These are phyloP conservation scores for Trichosanthes cucumerina DNA, from an alignment of 306 rosid species.

Conservation along the genomic window DNA sequence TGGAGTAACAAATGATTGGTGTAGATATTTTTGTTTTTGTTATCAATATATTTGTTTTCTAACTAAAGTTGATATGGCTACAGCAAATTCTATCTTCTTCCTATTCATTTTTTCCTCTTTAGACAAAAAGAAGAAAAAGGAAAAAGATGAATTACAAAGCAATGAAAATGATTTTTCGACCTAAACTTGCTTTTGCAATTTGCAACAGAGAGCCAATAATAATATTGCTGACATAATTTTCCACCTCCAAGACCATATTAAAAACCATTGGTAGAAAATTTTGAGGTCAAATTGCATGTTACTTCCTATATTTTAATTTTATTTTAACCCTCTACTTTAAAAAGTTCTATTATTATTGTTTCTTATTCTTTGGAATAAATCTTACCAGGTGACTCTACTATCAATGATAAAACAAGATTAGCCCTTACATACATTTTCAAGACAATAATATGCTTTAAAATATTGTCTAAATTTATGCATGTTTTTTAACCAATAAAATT, in stretches of 20 bases:
- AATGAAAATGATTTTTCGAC: neutral
- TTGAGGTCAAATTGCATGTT: neutral
- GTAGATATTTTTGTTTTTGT: neutral
- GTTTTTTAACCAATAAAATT: too few species aligned
- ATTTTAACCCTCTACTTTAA: too few species aligned
- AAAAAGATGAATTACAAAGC: neutral
- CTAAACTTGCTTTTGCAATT: conserved; percentile 6
- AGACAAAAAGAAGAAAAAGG: neutral
- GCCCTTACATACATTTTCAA: too few species aligned
- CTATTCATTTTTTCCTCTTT: neutral
- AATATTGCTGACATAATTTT: conserved; percentile 4
- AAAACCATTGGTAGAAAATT: neutral
- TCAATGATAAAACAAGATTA: too few species aligned
- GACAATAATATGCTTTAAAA: too few species aligned
- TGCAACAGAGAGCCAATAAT: neutral
- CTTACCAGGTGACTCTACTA: too few species aligned
- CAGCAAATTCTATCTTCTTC: conserved; percentile 1
- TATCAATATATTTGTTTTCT: neutral
- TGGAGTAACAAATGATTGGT: neutral
- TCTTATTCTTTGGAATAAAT: too few species aligned
- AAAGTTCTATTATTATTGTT: too few species aligned
- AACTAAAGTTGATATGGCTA: neutral
- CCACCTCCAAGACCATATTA: neutral
- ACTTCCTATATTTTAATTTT: neutral
- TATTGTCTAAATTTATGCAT: too few species aligned